phyloP scores from a whole-genome alignment of 805 yeast genomes.

The Ogataea populi-albae region DNA sequence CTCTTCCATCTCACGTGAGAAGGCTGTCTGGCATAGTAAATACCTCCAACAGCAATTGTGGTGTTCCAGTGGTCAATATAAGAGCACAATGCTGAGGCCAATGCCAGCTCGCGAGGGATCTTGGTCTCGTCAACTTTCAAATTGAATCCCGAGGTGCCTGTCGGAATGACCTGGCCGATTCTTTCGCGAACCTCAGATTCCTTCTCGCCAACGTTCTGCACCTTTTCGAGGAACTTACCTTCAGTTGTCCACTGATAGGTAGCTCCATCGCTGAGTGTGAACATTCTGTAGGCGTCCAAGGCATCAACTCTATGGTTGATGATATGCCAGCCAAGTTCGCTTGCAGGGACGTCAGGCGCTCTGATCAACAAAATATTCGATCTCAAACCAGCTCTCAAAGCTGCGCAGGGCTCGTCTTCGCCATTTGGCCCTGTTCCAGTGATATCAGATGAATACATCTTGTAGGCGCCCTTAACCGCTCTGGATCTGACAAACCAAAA shows the following conservation, averaged over 20 bases:
- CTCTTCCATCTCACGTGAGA: constrained; percentile 55
- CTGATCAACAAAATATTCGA: constrained; percentile 56
- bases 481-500: constrained; percentile 60
- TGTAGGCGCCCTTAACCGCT: constrained; percentile 65
- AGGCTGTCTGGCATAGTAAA: constrained; percentile 53
- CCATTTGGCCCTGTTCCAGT: constrained; percentile 44
- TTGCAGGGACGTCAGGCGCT: constrained; percentile 46
- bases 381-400: constrained; percentile 57
- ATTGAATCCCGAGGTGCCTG: constrained; percentile 54
- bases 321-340: constrained; percentile 64
- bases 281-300: constrained; percentile 56
- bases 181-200: constrained; percentile 63
- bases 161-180: constrained; percentile 56
- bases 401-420: constrained; percentile 56
- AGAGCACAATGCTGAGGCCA: constrained; percentile 58
- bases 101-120: constrained; percentile 56
- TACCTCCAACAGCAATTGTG: constrained; percentile 58
- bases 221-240: constrained; percentile 57
- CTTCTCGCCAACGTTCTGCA: constrained; percentile 58
- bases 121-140: constrained; percentile 51
- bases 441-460: constrained; percentile 46
- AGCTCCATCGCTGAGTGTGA: constrained; percentile 56
- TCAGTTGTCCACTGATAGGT: constrained; percentile 65
- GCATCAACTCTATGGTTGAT: constrained; percentile 61
- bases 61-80: constrained; percentile 70